phyloP scores from a whole-genome alignment of 1,284 basidiomycete species.

The Ustilago sp. region DNA sequence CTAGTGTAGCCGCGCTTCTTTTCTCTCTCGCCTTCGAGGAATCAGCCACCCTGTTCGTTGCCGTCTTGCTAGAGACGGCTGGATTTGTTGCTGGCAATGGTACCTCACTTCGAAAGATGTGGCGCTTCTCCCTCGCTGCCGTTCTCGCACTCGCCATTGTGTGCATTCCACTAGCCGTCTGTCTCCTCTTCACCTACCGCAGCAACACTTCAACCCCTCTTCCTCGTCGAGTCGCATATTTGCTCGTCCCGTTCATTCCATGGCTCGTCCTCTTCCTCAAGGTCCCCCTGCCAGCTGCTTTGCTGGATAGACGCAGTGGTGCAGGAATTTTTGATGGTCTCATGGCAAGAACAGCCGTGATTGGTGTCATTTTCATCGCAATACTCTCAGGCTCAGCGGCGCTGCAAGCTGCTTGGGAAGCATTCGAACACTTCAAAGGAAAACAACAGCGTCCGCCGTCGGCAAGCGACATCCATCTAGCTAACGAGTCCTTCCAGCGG shows the following conservation, averaged over 20 bases:
- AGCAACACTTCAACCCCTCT: constrained; percentile 37
- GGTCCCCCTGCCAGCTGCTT: constrained; percentile 60
- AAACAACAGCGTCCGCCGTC: constrained; percentile 38
- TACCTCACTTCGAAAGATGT: constrained; percentile 27
- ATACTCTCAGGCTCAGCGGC: constrained; percentile 70
- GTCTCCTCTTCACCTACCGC: constrained; percentile 57
- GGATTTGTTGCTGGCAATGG: constrained; percentile 39
- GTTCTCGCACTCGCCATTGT: constrained; percentile 35
- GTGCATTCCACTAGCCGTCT: constrained; percentile 54
- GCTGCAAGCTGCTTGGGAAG: constrained; percentile 70
- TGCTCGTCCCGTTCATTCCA: constrained; percentile 50
- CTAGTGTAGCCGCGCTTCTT: constrained; percentile 48
- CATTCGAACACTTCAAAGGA: constrained; percentile 65
- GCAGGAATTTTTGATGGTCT: constrained; percentile 47
- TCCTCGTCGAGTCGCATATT: constrained; percentile 35
- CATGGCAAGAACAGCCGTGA: constrained; percentile 69
- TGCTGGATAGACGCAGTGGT: constrained; percentile 21
- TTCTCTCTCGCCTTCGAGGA: constrained; percentile 65
- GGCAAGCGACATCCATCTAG: constrained; percentile 34
- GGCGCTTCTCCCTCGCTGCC: constrained; percentile 45
- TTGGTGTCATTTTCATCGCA: constrained; percentile 71
- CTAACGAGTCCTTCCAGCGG: constrained; percentile 48
- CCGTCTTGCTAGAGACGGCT: constrained; percentile 61
- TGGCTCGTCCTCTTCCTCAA: constrained; percentile 64
- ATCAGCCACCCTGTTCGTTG: constrained; percentile 53